A percentile compares a stretch with the other conserved stretches of the same genome.
These are phyloP conservation scores for Sphagnum magellanicum DNA, from an alignment of 228 moss, liverwort and hornwort genomes.

Conservation along the genomic window DNA sequence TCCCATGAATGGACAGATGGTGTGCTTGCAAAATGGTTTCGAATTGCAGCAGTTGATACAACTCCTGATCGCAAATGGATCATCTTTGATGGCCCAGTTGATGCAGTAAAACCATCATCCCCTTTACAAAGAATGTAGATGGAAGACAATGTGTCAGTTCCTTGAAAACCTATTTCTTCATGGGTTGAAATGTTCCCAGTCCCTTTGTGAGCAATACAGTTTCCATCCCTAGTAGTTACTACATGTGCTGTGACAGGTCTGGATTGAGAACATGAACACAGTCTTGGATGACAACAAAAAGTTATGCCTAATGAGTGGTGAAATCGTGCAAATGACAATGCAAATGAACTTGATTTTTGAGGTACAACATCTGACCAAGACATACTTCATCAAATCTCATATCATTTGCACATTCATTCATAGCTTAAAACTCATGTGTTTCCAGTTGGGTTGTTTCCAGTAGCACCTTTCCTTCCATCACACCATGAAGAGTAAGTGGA, in stretches of 20 bases:
- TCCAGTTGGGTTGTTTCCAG: too few relatives aligned
- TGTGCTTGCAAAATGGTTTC: slow-evolving; percentile 49
- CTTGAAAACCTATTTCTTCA: neutral
- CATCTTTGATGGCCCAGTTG: slow-evolving; percentile 74
- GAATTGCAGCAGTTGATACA: slow-evolving; percentile 48
- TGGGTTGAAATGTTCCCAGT: neutral
- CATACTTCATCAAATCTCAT: too few relatives aligned
- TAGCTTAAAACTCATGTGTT: too few relatives aligned
- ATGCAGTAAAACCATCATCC: slow-evolving; percentile 25
- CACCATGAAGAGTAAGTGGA: neutral
- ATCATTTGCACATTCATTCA: too few relatives aligned
- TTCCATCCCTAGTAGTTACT: neutral
- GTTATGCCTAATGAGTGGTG: slow-evolving; percentile 69
- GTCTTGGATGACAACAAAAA: slow-evolving; percentile 78
- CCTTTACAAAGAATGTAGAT: neutral
- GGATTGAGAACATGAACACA: slow-evolving; percentile 82
- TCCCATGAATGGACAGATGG: slow-evolving; percentile 74
- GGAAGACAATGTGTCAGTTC: neutral
- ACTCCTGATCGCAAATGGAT: slow-evolving; percentile 62
- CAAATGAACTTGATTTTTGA: slow-evolving; percentile 65
- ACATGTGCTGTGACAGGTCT: slow-evolving; percentile 28
- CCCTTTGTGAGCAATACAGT: neutral
- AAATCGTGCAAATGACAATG: slow-evolving; percentile 68
- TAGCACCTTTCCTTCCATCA: too few relatives aligned
- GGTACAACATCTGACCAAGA: slow-evolving; percentile 9